A percentile compares a stretch with the other conserved stretches of the same genome.
These are phyloP conservation scores for Candida methanosorbosa DNA, from an alignment of 805 yeast genomes.

Conservation along the genomic window DNA sequence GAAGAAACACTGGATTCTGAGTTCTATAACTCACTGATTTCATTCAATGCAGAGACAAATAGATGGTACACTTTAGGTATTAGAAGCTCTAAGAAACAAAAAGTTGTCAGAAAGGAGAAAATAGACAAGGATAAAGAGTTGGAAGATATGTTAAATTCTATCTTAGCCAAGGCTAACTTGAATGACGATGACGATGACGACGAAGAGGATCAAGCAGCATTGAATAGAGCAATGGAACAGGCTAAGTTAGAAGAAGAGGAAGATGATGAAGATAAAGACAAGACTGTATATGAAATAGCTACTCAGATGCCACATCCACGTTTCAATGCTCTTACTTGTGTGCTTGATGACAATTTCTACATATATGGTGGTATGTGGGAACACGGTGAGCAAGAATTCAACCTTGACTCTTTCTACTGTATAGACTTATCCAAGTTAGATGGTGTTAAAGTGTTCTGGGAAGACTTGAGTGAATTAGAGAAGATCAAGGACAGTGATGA, in stretches of 20 bases:
- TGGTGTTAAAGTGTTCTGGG: conserved; percentile 88
- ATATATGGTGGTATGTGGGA: conserved; percentile 92
- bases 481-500: conserved; percentile 51
- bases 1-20: conserved; percentile 84
- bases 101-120: conserved; percentile 30
- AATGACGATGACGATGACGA: conserved; percentile 43
- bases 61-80: conserved; percentile 76
- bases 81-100: conserved; percentile 51
- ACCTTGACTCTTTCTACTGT: conserved; percentile 77
- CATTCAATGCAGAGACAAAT: conserved; percentile 78
- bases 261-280: conserved; percentile 27
- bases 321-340: conserved; percentile 80
- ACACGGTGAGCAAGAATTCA: conserved; percentile 75
- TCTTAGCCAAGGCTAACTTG: conserved; percentile 65
- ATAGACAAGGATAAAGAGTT: conserved; percentile 67
- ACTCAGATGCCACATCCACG: conserved; percentile 77
- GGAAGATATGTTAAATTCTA: conserved; percentile 70
- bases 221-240: no score
- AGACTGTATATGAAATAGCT: conserved; percentile 44
- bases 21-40: conserved; percentile 71
- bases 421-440: conserved; percentile 81
- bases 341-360: conserved; percentile 73
- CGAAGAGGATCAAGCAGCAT: conserved; percentile 18
- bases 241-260: conserved; percentile 23
- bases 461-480: conserved; percentile 56